Percentiles rank a stretch among this genome's conserved stretches.
phyloP scores from a whole-genome alignment of 345 rosid genomes.

The Stellera chamaejasme region DNA sequence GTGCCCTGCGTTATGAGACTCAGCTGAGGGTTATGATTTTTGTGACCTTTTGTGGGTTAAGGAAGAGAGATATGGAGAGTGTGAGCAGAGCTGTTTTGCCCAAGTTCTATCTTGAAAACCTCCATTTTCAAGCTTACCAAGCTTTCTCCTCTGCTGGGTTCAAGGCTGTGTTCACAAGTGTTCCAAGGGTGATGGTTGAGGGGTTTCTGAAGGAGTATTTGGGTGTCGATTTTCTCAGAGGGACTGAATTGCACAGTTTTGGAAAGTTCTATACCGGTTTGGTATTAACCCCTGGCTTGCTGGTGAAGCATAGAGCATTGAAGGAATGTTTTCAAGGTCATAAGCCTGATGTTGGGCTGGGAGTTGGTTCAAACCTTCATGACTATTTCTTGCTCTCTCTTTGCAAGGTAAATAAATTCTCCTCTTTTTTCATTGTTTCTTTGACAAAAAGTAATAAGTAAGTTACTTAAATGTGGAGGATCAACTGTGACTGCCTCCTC shows the following conservation, averaged over 20 bases:
- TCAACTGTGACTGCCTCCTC: too few species aligned
- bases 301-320: constrained; percentile 51
- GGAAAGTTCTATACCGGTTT: constrained; percentile 58
- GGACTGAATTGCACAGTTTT: constrained; percentile 54
- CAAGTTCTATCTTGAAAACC: constrained; percentile 82
- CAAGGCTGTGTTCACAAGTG: constrained; percentile 51
- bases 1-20: constrained; percentile 43
- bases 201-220: constrained; percentile 64
- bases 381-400: constrained; percentile 61
- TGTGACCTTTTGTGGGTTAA: constrained; percentile 72
- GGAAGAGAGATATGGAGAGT: constrained; percentile 37
- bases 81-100: constrained; percentile 82
- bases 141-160: constrained; percentile 31
- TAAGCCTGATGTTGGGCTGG: constrained; percentile 57
- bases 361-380: constrained; percentile 36
- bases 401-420: constrained; percentile 48
- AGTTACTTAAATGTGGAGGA: too few species aligned
- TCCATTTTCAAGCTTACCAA: constrained; percentile 49
- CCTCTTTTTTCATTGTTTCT: not conserved
- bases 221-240: constrained; percentile 47
- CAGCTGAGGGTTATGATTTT: constrained; percentile 54
- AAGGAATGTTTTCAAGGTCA: constrained; percentile 46
- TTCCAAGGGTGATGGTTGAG: constrained; percentile 83
- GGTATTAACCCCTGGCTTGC: constrained; percentile 51
- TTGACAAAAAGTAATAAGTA: not conserved